Evolutionary conservation across 2,329 filamentous ascomycete species (phyloP), one percentile per base, ranked within the genome.

Genomic region (Cladobotryum protrusum): DNA sequence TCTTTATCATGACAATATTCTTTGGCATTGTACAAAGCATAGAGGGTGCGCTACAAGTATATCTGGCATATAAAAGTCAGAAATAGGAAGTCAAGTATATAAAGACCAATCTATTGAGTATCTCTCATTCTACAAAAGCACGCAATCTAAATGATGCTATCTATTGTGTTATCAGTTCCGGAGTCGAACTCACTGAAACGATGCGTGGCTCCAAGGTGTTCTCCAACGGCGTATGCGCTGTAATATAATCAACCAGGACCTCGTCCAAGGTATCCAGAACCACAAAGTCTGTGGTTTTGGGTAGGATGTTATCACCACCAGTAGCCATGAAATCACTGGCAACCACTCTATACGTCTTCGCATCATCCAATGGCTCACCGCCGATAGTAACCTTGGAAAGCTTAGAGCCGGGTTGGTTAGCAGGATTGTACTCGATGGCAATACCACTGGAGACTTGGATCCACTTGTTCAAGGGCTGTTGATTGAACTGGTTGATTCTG

Each of bases 301-400:
- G 56, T 18, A 82, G 73, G 59, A 85, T 78, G 59, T 83, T 84
- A 57, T 86, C 83, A 13, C 82, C 83, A 2, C 79, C 81, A 3
- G 73, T 73, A 1, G 81, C 79, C 0, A 86, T 56, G 56, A 85
- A 86, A 57, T 85, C 82, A 1, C 83, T 67, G 0, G 82, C 85
- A 14, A 82, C 77, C 17, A 86, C 63, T 11, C 71, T 74, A 62
- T 86, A 86, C 24, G 72, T 66, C 11, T 51, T 42, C 5, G 62
- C 63, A 11, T 70, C 63, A 33, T 78, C 72, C 2, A 85, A 65
- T 0, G 69, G 64, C 55, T 72, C 58, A 13, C 68, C 76, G 32
- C 68, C 72, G 34, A 85, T 71, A 1, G 67, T 73, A 1, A 83
- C 71, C 14, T 70, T 67, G 15, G 82, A 69, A 3, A 86, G 73